Base-by-base conservation (phyloP, 1,284 basidiomycete genomes). In the Ganoderma leucocontextum region DNA sequence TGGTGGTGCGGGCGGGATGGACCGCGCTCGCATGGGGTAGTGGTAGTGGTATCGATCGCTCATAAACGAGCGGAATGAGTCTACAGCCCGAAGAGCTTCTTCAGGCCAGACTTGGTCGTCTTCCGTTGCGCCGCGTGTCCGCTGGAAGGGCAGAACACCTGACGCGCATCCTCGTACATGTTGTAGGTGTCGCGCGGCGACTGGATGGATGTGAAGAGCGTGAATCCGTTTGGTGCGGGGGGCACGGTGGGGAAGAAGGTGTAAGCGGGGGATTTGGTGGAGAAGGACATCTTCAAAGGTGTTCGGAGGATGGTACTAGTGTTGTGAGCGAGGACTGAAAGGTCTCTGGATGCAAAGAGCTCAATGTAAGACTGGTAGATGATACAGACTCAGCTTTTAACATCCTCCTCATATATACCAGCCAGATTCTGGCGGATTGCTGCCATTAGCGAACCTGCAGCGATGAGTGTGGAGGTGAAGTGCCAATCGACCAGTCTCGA, bases 31-130 rank as follows among this genome's bases (percentile, higher is more conserved):
- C 25, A 19, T 17, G 17, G 9, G 10, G 25, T 7, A 6, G 29
- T 55, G 15, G 3, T 33, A 5, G 52, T 6, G 52, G 15, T 7
- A 19, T 15, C 9, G 55, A 29, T n/a, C 44, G 63, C 57, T 2
- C 17, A 12, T 17, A 25, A 17, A 10, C 47, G 44, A 36, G 42
- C 22, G 12, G 5, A 15, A 25, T n/a, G 25, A 35, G 47, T 39
- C 63, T 58, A 72, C n/a, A 76, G 66, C 62, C 74, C 59, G 57
- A 74, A 70, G 41, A 74, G 60, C 71, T 75, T 77, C 71, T 72
- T 75, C 68, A 75, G 65, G 57, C 73, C 68, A 60, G 68, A 68
- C 61, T 67, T 71, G 53, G 70, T 71, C 42, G 71, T 68, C 64
- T 73, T 75, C 58, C 60, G 63, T 29, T 59, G 63, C 49, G 49